Base-by-base conservation (phyloP, 1,284 basidiomycete species). In the Leccinum subrobustum region DNA sequence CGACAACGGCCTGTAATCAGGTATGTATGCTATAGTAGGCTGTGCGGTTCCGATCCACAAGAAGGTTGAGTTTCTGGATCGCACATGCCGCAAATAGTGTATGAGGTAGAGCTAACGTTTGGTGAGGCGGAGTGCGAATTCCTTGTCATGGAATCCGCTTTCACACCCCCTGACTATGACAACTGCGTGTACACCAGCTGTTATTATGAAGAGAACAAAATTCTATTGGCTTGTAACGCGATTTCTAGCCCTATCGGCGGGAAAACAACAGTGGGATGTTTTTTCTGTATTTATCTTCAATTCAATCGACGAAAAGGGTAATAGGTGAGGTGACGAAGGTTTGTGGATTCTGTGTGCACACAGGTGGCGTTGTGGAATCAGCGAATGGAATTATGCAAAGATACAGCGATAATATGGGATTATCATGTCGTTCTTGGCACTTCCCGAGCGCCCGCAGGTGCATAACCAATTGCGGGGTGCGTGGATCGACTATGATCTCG, bases 401-500 rank as follows among this genome's bases (percentile, higher is more conserved):
- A 73, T 54, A 58, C 63, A 65, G 70, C 76, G 35, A 82, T 90
- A 9, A 73, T 91, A 37, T 91, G 89, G 89, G 89, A 92, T 70
- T 91, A 92, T 71, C 90, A 92, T 68, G 88, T 88, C 65, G 72
- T 91, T 35, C 29, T 78, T 88, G 9, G 71, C 83, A 47, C 75
- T 89, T 37, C 78, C 78, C 52, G 70, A 74, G 47, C 72, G 67
- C 33, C 50, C 29, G 12, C 62, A 33, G 31, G 16, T 11, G 29
- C 35, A 59, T 35, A 54, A 57, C 57, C 56, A 56, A 52, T 39
- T 56, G 14, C 56, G 39, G 20, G 60, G 48, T 52, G 70, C 70
- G 42, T 88, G 85, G 83, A 80, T 89, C 44, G 90, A 90, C 42
- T 91, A 90, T 73, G 86, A 89, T 73, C 81, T 87, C 60, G 89